Percentiles rank a stretch among this genome's conserved stretches.
Evolutionary conservation across 1,284 basidiomycete genomes (phyloP).

Genomic region (Taiwanofungus camphoratus): DNA sequence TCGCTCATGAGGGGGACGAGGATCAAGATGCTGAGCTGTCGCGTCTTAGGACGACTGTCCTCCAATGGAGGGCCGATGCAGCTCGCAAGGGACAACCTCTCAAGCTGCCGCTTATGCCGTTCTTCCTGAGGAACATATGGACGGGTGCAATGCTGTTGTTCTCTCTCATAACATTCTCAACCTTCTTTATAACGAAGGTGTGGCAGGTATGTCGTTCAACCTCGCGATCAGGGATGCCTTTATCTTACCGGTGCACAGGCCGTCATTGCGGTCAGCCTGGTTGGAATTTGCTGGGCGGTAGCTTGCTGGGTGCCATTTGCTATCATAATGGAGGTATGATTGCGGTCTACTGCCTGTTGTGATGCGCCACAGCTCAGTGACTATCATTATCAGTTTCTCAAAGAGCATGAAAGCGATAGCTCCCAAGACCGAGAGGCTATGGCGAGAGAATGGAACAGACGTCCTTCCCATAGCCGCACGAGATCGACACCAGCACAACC

Average conservation of each 20-base stretch:
- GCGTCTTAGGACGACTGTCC: constrained; percentile 65
- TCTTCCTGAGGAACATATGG: constrained; percentile 90
- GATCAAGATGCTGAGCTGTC: constrained; percentile 69
- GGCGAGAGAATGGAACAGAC: constrained; percentile 19
- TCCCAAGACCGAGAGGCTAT: constrained; percentile 14
- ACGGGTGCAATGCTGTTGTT: constrained; percentile 80
- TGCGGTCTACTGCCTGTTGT: not conserved
- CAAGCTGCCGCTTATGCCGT: constrained; percentile 77
- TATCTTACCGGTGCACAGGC: constrained; percentile 40
- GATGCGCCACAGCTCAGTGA: constrained; percentile 7
- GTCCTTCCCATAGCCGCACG: constrained; percentile 40
- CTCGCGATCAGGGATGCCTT: not conserved
- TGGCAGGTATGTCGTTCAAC: constrained; percentile 45
- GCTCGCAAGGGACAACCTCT: constrained; percentile 65
- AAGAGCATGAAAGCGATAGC: constrained; percentile 55
- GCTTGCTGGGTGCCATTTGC: constrained; percentile 91
- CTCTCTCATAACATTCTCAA: constrained; percentile 70
- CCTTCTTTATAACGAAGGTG: constrained; percentile 79
- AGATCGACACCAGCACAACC: constrained; percentile 36
- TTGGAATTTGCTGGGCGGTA: constrained; percentile 93
- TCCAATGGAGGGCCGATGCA: constrained; percentile 79
- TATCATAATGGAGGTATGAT: constrained; percentile 85
- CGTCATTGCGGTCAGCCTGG: constrained; percentile 72
- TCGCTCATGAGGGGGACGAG: constrained; percentile 64
- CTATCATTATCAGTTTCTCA: constrained; percentile 55